Base-by-base conservation (phyloP, 106 monocot species). In the Acorus gramineus region DNA sequence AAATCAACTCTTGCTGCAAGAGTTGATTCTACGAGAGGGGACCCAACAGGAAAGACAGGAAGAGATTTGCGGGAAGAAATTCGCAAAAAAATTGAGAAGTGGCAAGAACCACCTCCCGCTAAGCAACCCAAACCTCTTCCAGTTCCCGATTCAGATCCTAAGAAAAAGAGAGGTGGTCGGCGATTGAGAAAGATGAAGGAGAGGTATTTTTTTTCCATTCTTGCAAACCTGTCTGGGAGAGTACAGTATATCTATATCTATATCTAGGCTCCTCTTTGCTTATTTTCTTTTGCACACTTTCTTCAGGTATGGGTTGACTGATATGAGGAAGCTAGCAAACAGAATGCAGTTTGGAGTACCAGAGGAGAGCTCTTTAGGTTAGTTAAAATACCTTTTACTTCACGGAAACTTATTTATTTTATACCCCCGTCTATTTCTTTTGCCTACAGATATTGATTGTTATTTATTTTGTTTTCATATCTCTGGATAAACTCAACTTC, bases 51-150 rank as follows among this genome's bases (percentile, higher is more conserved):
- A 13, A 91, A 85, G 63, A 76, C 74, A 4, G 96, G 96, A 46
- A 87, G 96, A 65, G 68, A 77, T 44, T 76, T 87, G 55, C 58
- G 78, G 50, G 91, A 91, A 64, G 90, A 87, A 67, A 73, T 96
- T 51, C 71, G 80, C 53, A 91, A 90, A 67, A 96, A 87, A 70
- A 90, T 90, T 66, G 95, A 96, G 73, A 91, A 91, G 74, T 96
- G 96, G 91, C 96, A 96, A 73, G 96, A 96, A 47, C 96, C 95
- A 44, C 91, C 96, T 4, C 96, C 91, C 68, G 90, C 96, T 52
- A 91, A 96, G 78, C 82, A 86, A 51, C 91, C 96, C 51, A 96
- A 96, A 58, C 96, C 96, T 59, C 87, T 96, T 58, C 96, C 96
- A 1, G 87, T 91, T 70, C 96, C 96, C 9, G 87, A 96, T 72